Conservation (phyloP, 202 grass and related monocot species). For the Bolboschoenoplectus hybrid region DNA sequence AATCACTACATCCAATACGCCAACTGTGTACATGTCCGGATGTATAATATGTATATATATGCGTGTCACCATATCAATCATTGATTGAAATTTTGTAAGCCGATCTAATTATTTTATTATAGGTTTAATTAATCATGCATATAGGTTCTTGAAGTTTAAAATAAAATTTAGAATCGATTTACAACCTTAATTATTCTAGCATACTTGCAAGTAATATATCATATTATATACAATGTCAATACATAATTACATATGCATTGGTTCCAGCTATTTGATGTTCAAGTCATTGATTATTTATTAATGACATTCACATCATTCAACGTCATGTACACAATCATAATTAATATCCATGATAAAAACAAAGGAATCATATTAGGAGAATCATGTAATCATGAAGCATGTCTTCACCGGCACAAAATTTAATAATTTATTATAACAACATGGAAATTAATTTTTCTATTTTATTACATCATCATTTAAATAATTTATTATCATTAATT, state of each 20-base stretch:
- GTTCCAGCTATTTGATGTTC: slow-evolving; percentile 18
- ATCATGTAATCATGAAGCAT: not conserved
- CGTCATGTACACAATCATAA: not conserved
- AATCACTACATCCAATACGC: not conserved
- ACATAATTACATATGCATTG: slow-evolving; percentile 10
- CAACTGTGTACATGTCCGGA: slow-evolving; percentile 4
- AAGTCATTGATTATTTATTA: not conserved
- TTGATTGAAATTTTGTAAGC: not conserved
- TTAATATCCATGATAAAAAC: not conserved
- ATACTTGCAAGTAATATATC: not conserved
- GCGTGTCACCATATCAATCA: slow-evolving; percentile 28
- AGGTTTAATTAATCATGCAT: not conserved
- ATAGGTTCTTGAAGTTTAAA: not conserved
- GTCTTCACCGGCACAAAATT: no score
- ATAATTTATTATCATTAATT: not conserved
- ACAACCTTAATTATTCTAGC: not conserved
- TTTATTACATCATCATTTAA: not conserved
- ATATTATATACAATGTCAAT: not conserved
- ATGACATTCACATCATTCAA: not conserved
- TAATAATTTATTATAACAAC: not conserved
- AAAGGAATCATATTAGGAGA: not conserved
- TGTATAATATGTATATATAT: not conserved
- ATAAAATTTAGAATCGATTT: not conserved
- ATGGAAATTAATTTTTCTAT: not conserved
- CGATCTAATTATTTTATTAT: not conserved